Percentiles rank a stretch among this genome's conserved stretches.
Evolutionary conservation across 768 basidiomycete species (phyloP).

Genomic region (Termitomyces sp.): DNA sequence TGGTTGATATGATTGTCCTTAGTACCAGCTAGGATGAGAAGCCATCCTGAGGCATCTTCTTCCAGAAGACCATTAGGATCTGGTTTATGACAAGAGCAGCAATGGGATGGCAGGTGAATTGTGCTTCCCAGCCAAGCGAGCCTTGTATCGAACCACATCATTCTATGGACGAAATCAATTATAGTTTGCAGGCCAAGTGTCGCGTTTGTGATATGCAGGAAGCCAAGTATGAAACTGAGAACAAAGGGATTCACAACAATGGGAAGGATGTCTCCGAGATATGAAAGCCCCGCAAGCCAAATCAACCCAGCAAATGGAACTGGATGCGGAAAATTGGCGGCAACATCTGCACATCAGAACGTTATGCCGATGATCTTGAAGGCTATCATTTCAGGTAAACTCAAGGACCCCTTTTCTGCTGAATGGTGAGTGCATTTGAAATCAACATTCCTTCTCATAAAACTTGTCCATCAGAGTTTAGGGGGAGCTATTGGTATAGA

Average conservation of each 20-base stretch:
- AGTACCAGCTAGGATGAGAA: background rate
- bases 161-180: background rate
- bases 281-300: background rate
- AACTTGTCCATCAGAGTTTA: background rate
- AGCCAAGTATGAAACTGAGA: background rate
- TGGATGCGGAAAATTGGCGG: background rate
- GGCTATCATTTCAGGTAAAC: background rate
- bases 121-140: background rate
- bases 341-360: background rate
- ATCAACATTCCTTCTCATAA: background rate
- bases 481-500: background rate
- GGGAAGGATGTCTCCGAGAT: background rate
- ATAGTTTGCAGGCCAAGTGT: background rate
- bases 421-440: background rate
- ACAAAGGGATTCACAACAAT: background rate
- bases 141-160: background rate
- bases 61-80: background rate
- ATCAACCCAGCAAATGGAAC: background rate
- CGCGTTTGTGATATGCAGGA: background rate
- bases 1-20: constrained; percentile 21
- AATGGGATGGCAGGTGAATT: background rate
- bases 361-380: background rate
- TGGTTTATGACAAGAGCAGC: background rate
- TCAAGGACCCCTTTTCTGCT: background rate
- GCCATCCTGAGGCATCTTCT: background rate